These are phyloP conservation scores for Colletotrichum sp. DNA, from an alignment of 2,329 filamentous ascomycete species.

Conservation along the genomic window DNA sequence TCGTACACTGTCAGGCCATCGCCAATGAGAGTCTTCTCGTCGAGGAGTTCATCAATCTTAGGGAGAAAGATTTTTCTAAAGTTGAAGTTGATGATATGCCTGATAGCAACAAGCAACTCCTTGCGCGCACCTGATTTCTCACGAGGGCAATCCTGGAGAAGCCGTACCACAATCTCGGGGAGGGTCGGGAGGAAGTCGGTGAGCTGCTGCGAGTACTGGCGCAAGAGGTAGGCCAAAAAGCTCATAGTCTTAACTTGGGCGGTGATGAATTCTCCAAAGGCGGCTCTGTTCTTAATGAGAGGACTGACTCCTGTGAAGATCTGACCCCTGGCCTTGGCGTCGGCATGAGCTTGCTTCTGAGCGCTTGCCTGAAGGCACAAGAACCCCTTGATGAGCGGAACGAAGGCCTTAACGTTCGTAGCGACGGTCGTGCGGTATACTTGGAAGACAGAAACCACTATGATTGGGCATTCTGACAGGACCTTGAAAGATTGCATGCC, in stretches of 20 bases:
- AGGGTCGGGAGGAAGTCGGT: constrained; percentile 86
- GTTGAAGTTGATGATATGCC: constrained; percentile 99
- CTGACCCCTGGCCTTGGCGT: constrained; percentile 78
- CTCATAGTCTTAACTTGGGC: constrained; percentile 99
- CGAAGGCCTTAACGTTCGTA: constrained; percentile 88
- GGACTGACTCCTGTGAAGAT: constrained; percentile 94
- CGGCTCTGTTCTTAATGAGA: constrained; percentile 89
- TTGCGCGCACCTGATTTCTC: constrained; percentile 95
- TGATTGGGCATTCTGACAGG: constrained; percentile 95
- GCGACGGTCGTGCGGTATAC: constrained; percentile 82
- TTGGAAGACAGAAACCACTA: constrained; percentile 98
- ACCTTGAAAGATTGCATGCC: constrained; percentile 99
- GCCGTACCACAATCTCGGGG: constrained; percentile 86
- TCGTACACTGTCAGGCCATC: constrained; percentile 97
- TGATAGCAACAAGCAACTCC: constrained; percentile 92
- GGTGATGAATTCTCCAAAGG: constrained; percentile 97
- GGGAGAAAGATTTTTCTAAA: constrained; percentile 93
- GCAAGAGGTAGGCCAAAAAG: constrained; percentile 89
- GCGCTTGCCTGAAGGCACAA: constrained; percentile 88
- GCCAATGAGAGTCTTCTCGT: constrained; percentile 92
- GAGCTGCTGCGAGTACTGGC: constrained; percentile 86
- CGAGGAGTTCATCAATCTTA: constrained; percentile 93
- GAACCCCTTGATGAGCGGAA: constrained; percentile 91
- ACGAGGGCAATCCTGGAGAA: constrained; percentile 91
- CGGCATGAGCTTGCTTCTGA: constrained; percentile 88